Evolutionary conservation across 805 yeast species (phyloP), one percentile per base, ranked within the genome.

Genomic region (Pichia kluyveri): DNA sequence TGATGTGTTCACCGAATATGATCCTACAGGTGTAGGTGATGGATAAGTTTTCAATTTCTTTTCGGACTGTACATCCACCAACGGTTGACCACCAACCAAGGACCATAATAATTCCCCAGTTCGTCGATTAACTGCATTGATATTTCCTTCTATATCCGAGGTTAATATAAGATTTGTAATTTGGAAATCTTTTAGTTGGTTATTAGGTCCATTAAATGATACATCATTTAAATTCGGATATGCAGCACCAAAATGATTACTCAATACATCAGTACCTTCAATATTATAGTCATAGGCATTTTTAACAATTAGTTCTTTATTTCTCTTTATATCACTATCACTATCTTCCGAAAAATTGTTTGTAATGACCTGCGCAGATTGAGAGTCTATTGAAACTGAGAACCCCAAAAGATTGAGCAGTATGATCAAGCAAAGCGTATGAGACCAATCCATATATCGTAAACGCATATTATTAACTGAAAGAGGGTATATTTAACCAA

Each of bases 81-180:
- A 66, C 0, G 95, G 83, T 2, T 74, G 76, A 18, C 76, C 77
- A 3, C 86, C 79, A 5, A 78, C 76, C 3, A 89, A 64, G 0
- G 88, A 73, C 98, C 98, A 90, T 15, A 83, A 59, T 10, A 82
- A 62, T 27, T 77, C 77, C 2, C 98, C 98, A 0, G 84, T 79
- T 44, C 76, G 70, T 51, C 97, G 70, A 54, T 82, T 80, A 10
- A 89, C 65, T 0, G 93, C 96, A 60, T 88, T 93, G 10, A 90
- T 63, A 30, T 85, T 82, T 1, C 97, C 98, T 58, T 91, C 96
- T 1, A 89, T 75, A 57, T 90, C 95, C 12, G 90, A 79, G 0
- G 86, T 79, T 5, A 89, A 64, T 3, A 90, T 61, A 10, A 84
- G 57, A 54, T 82, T 79, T 0, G 86, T 67, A 43, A 61, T 67